Conservation (phyloP, 305 asterid genomes). For the Fraxinus latifolia region DNA sequence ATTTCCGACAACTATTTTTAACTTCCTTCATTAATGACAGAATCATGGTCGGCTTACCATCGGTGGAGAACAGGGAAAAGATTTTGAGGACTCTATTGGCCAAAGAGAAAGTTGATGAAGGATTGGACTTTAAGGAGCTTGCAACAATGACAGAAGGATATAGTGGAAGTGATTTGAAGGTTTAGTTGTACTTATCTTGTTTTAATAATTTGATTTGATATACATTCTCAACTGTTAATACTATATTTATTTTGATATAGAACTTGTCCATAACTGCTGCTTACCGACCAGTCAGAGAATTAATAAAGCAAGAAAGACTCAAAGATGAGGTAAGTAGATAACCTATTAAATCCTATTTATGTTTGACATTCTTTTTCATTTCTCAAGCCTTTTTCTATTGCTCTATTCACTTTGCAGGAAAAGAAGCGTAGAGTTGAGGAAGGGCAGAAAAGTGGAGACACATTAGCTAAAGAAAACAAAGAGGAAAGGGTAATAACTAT, state of each 20-base stretch:
- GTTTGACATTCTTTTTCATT: not conserved
- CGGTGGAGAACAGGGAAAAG: slow-evolving; percentile 64
- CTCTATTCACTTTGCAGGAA: slow-evolving; percentile 35
- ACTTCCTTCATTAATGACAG: slow-evolving; percentile 32
- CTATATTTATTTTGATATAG: slow-evolving; percentile 33
- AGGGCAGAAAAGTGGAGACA: slow-evolving; percentile 25
- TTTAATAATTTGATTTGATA: slow-evolving; percentile 8
- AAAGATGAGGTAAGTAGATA: slow-evolving; percentile 41
- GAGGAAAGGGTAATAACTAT: slow-evolving; percentile 56
- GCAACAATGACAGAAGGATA: slow-evolving; percentile 78
- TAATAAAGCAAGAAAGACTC: slow-evolving; percentile 54
- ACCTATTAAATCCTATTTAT: not conserved
- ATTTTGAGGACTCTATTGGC: slow-evolving; percentile 69
- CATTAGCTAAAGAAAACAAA: slow-evolving; percentile 23
- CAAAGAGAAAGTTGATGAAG: slow-evolving; percentile 62
- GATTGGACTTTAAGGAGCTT: slow-evolving; percentile 59
- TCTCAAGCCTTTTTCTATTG: not conserved
- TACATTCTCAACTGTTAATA: slow-evolving; percentile 11
- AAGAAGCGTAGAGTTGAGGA: slow-evolving; percentile 42
- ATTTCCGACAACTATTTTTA: slow-evolving; percentile 1
- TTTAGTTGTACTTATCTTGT: slow-evolving; percentile 19
- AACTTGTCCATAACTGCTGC: slow-evolving; percentile 76
- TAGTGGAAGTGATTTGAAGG: slow-evolving; percentile 93
- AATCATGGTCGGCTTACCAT: slow-evolving; percentile 85
- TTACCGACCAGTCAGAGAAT: slow-evolving; percentile 69